Evolutionary conservation across 2,329 filamentous ascomycete species (phyloP).

Genomic region (Verticillium isaacii): DNA sequence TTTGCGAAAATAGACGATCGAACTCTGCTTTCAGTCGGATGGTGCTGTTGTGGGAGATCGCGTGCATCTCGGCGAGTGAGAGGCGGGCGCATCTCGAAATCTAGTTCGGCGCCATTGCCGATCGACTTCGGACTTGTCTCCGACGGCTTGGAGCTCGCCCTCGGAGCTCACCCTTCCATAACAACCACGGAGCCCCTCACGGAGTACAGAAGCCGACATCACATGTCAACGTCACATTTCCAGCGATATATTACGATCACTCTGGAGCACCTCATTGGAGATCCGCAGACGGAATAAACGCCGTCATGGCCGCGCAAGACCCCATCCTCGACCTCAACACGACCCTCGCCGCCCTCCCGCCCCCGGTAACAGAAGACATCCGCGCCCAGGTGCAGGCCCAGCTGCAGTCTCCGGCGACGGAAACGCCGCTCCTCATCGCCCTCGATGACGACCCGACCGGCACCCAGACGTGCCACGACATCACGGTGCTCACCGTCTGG

Average conservation of each 20-base stretch:
- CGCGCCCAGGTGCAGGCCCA: constrained; percentile 1
- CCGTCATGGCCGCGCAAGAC: not conserved
- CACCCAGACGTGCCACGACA: constrained; percentile 53
- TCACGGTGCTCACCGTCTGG: constrained; percentile 51
- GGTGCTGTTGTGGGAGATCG: too few species aligned
- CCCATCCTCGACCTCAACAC: constrained; percentile 1
- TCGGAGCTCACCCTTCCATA: not conserved
- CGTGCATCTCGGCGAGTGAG: too few species aligned
- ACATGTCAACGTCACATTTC: too few species aligned
- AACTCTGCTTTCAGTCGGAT: not conserved
- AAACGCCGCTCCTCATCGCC: constrained; percentile 28
- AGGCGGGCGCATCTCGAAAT: too few species aligned
- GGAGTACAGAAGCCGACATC: too few species aligned
- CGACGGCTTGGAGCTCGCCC: not conserved
- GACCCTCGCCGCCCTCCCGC: constrained; percentile 1
- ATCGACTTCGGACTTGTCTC: not conserved
- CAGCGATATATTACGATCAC: too few species aligned
- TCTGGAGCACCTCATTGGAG: too few species aligned
- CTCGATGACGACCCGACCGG: constrained; percentile 54
- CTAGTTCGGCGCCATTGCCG: not conserved
- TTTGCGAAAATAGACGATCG: not conserved
- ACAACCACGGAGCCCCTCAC: not conserved
- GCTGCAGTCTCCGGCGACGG: not conserved
- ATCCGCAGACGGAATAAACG: not conserved
- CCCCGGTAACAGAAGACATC: not conserved